A percentile compares a stretch with the other conserved stretches of the same genome.
phyloP scores from a whole-genome alignment of 768 basidiomycete species.

The Lactarius psammicola region DNA sequence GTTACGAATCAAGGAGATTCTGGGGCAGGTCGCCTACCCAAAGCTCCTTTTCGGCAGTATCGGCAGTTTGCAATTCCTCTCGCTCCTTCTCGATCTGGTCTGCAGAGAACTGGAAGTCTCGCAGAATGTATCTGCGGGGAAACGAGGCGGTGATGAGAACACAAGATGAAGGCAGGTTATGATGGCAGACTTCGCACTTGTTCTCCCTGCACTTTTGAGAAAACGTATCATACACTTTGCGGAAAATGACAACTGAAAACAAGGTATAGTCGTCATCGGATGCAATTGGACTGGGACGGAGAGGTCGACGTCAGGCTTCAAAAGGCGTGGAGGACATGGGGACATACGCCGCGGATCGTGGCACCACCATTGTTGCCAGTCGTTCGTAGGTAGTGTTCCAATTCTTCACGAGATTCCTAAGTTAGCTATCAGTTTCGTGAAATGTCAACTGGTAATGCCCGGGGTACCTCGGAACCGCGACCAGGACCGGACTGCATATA shows the following conservation, averaged over 20 bases:
- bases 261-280: conserved; percentile 89
- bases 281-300: conserved; percentile 56
- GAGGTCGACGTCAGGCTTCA: conserved; percentile 9
- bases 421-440: conserved; percentile 1
- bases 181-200: conserved; percentile 55
- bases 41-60: conserved; percentile 89
- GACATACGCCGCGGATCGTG: conserved; percentile 81
- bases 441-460: not conserved
- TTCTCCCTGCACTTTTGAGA: conserved; percentile 91
- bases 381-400: conserved; percentile 91
- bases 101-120: conserved; percentile 92
- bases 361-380: conserved; percentile 86
- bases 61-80: conserved; percentile 76
- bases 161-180: not conserved
- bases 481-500: conserved; percentile 89
- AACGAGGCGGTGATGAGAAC: conserved; percentile 16
- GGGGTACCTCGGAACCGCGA: conserved; percentile 90
- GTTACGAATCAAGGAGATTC: conserved; percentile 6
- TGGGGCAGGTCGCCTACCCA: conserved; percentile 64
- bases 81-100: conserved; percentile 75
- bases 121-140: conserved; percentile 72
- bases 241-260: conserved; percentile 85
- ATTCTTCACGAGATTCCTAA: conserved; percentile 75
- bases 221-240: conserved; percentile 88
- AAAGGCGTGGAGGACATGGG: conserved; percentile 4